phyloP scores from a whole-genome alignment of 129 eudicot genomes.

The Sambucus nigra region DNA sequence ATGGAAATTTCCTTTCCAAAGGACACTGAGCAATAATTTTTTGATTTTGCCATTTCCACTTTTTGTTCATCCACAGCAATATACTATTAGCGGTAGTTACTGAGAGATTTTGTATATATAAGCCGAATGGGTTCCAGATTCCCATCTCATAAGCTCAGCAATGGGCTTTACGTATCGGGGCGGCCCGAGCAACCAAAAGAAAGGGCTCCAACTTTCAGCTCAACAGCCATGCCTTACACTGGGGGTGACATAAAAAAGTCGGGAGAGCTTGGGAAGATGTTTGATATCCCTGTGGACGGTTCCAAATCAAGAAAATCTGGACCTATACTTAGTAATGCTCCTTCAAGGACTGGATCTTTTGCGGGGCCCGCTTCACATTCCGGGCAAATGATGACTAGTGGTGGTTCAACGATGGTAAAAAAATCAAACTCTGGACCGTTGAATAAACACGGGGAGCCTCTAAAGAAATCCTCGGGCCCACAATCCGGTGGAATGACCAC shows the following conservation, averaged over 20 bases:
- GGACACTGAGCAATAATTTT: too few relatives aligned
- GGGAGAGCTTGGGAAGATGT: too few relatives aligned
- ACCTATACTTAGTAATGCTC: conserved; percentile 53
- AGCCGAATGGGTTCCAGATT: conserved; percentile 60
- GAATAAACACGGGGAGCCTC: conserved; percentile 79
- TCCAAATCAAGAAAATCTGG: conserved; percentile 74
- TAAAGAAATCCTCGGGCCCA: conserved; percentile 67
- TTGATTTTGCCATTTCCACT: too few relatives aligned
- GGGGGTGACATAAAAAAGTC: too few relatives aligned
- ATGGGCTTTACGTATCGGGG: conserved; percentile 75
- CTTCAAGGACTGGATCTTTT: conserved; percentile 65
- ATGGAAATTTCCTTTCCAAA: too few relatives aligned
- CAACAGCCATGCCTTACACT: conserved; percentile 68
- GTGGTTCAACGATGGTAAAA: conserved; percentile 49
- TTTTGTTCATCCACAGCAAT: too few relatives aligned
- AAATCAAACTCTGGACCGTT: conserved; percentile 75
- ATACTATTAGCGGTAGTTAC: too few relatives aligned
- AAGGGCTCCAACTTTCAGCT: conserved; percentile 71
- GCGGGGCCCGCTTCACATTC: conserved; percentile 51
- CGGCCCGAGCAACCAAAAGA: conserved; percentile 89
- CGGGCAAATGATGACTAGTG: conserved; percentile 33
- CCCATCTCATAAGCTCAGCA: conserved; percentile 74
- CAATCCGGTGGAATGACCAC: too few relatives aligned
- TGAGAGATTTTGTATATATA: too few relatives aligned
- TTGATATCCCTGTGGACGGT: conserved; percentile 47